Evolutionary conservation across 768 basidiomycete genomes (phyloP).

Genomic region (Boletus speciosus): DNA sequence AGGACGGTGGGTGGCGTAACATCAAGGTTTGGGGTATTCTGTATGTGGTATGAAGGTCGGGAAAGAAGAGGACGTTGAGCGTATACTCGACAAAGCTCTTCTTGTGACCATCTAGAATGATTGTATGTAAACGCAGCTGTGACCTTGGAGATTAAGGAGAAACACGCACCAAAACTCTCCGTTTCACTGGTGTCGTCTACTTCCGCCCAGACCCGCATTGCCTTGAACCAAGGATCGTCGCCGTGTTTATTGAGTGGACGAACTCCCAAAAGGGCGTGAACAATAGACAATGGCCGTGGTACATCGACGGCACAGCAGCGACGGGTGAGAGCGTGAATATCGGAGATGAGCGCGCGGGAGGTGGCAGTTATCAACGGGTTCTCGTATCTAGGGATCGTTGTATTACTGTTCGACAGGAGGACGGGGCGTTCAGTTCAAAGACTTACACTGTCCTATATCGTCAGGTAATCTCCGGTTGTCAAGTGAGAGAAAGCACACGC

Average conservation of each 20-base stretch:
- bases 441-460: conserved; percentile 25
- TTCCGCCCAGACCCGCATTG: conserved; percentile 69
- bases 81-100: conserved; percentile 78
- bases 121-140: background rate
- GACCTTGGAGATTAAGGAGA: background rate
- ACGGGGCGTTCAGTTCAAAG: background rate
- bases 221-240: conserved; percentile 54
- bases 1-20: conserved; percentile 29
- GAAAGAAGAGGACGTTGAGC: conserved; percentile 70
- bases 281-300: conserved; percentile 61
- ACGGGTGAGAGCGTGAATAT: conserved; percentile 62
- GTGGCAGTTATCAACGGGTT: conserved; percentile 76
- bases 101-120: conserved; percentile 61
- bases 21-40: conserved; percentile 40
- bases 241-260: conserved; percentile 13
- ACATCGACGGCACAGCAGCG: conserved; percentile 61
- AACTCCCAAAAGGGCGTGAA: conserved; percentile 54
- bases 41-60: conserved; percentile 57
- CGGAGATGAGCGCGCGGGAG: conserved; percentile 66
- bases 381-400: conserved; percentile 53
- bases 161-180: conserved; percentile 67
- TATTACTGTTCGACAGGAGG: conserved; percentile 6
- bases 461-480: conserved; percentile 5
- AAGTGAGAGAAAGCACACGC: conserved; percentile 27
- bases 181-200: conserved; percentile 72